Evolutionary conservation across 352 stramenopile species (phyloP).

Genomic region (Phytopythium kandeliae): DNA sequence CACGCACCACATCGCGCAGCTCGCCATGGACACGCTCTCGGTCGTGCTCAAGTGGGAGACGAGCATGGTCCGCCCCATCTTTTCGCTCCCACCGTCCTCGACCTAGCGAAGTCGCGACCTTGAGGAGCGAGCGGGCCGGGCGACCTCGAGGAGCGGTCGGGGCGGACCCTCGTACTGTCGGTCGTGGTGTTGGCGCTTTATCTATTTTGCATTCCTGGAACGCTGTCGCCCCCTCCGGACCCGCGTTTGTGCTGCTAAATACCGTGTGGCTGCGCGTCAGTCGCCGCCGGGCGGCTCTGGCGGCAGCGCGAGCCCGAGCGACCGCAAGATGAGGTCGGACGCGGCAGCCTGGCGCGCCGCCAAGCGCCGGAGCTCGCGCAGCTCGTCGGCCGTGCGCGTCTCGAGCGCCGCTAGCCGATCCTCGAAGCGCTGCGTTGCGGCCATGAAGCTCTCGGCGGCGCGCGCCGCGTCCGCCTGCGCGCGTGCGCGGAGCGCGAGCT

Average conservation of each 20-base stretch:
- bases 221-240: background rate
- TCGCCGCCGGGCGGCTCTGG: background rate
- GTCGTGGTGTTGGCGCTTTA: background rate
- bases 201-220: background rate
- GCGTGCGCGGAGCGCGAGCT: constrained; percentile 46
- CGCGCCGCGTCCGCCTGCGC: constrained; percentile 46
- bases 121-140: too few relatives aligned
- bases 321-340: constrained; percentile 48
- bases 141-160: too few relatives aligned
- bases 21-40: constrained; percentile 68
- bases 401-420: constrained; percentile 48
- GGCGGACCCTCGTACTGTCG: too few relatives aligned
- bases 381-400: constrained; percentile 27
- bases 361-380: constrained; percentile 37
- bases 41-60: constrained; percentile 57
- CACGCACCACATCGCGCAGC: constrained; percentile 26
- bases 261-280: background rate
- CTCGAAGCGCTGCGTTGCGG: constrained; percentile 48
- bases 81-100: constrained; percentile 32
- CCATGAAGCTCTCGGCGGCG: constrained; percentile 50
- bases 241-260: background rate
- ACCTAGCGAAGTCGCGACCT: constrained; percentile 3
- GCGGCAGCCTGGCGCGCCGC: constrained; percentile 32
- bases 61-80: constrained; percentile 54
- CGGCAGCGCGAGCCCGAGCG: constrained; percentile 28